phyloP scores from a whole-genome alignment of 2,329 filamentous ascomycete species.

The Neoarthrinium moseri region DNA sequence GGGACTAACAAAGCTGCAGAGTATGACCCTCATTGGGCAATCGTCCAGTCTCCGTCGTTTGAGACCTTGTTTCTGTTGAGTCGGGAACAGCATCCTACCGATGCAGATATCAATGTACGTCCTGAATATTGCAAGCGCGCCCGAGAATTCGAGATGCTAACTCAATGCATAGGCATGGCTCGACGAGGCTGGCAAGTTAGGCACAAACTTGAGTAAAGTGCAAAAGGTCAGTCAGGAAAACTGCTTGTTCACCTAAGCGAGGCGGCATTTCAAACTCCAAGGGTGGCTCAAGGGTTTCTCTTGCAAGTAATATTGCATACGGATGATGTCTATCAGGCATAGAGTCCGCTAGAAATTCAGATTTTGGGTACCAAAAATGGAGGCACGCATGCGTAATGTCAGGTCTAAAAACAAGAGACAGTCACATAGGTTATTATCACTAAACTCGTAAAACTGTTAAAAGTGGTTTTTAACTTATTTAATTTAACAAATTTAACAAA shows the following conservation, averaged over 20 bases:
- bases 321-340: too few species aligned
- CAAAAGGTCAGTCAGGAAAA: constrained; percentile 6
- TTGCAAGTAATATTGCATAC: too few species aligned
- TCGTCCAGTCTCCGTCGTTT: constrained; percentile 17
- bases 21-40: constrained; percentile 16
- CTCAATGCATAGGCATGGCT: not conserved
- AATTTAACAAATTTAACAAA: too few species aligned
- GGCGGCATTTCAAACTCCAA: too few species aligned
- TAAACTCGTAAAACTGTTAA: too few species aligned
- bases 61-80: constrained; percentile 17
- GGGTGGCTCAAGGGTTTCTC: too few species aligned
- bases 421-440: too few species aligned
- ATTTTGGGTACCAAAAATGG: too few species aligned
- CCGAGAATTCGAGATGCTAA: not conserved
- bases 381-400: too few species aligned
- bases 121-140: not conserved
- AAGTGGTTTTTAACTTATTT: too few species aligned
- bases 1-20: constrained; percentile 8
- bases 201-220: not conserved
- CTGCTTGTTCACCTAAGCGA: not conserved
- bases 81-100: constrained; percentile 14
- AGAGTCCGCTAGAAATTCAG: too few species aligned
- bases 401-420: too few species aligned
- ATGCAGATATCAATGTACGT: constrained; percentile 15
- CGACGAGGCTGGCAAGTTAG: constrained; percentile 2